phyloP scores from a whole-genome alignment of 306 rosid species.

The Castanea mollissima region DNA sequence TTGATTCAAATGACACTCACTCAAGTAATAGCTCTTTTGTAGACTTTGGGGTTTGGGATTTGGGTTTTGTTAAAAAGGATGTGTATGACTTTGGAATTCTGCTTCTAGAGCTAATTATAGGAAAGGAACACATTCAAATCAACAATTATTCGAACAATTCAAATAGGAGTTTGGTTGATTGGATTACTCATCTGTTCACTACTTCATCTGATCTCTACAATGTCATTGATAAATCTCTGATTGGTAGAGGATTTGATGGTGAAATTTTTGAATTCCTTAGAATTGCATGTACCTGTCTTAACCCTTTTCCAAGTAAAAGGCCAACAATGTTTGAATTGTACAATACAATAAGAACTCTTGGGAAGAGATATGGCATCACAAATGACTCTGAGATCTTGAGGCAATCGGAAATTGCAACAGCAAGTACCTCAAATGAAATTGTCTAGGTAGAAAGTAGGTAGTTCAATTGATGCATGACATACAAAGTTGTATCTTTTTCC shows the following conservation, averaged over 20 bases:
- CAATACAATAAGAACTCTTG: constrained; percentile 3
- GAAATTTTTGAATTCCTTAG: constrained; percentile 21
- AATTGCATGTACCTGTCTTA: constrained; percentile 32
- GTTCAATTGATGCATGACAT: no score
- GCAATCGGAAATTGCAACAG: no score
- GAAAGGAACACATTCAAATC: constrained; percentile 8
- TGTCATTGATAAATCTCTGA: constrained; percentile 13
- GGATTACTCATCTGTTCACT: neutral
- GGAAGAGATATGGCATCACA: neutral
- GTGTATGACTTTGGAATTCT: constrained; percentile 36
- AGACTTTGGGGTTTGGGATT: neutral
- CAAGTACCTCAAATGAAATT: no score
- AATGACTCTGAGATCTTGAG: no score
- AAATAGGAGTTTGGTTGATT: no score
- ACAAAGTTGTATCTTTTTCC: no score
- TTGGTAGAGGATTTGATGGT: constrained; percentile 22
- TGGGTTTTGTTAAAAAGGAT: constrained; percentile 30
- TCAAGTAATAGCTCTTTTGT: neutral
- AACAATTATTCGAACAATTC: neutral
- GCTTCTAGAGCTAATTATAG: constrained; percentile 33
- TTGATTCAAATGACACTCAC: neutral
- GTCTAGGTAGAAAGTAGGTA: no score
- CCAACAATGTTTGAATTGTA: constrained; percentile 45
- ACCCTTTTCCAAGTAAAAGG: constrained; percentile 16
- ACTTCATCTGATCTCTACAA: neutral